Base-by-base conservation (phyloP, 805 yeast genomes). In the Debaryomyces hansenii region DNA sequence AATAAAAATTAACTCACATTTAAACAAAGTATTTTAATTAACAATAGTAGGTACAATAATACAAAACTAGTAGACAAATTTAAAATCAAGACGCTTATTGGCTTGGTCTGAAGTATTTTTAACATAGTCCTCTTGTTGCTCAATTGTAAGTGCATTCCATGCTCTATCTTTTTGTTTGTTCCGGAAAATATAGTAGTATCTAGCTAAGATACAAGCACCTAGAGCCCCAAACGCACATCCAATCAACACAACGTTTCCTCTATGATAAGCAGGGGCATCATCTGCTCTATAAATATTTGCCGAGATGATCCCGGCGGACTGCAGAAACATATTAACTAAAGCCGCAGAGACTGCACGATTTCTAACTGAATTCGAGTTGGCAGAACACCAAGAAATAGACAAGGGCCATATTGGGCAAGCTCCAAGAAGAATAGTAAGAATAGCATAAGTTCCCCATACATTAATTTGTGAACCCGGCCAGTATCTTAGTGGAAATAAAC, bases 311-410 rank as follows among this genome's bases (percentile, higher is more conserved):
- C 69, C 62, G 1, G 82, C 85, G 0, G 80, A 68, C 57, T 85
- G 90, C 0, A 79, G 80, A 59, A 74, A 77, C 72, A 84, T 82
- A 55, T 84, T 85, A 57, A 79, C 83, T 40, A 85, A 47, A 0
- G 90, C 82, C 0, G 88, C 80, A 11, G 85, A 75, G 4, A 85
- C 82, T 0, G 90, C 79, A 53, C 91, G 69, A 2, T 80, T 67
- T n/a, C 84, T 64, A 21, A 85, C 85, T 1, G 84, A 72, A 59
- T 80, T 78, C 8, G 88, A 75, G 54, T 84, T 84, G 24, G 78
- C 61, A 0, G 90, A 82, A 46, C 81, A 75, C 83, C 87, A 80
- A 21, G 79, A 67, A 21, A 80, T 83, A 48, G 77, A 66, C 41
- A 83, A 62, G 1, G 86, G 79, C 63, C 80, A 81, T n/a, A 75